Conservation (phyloP, 2,329 filamentous ascomycete species). For the Erysiphe pisi region DNA sequence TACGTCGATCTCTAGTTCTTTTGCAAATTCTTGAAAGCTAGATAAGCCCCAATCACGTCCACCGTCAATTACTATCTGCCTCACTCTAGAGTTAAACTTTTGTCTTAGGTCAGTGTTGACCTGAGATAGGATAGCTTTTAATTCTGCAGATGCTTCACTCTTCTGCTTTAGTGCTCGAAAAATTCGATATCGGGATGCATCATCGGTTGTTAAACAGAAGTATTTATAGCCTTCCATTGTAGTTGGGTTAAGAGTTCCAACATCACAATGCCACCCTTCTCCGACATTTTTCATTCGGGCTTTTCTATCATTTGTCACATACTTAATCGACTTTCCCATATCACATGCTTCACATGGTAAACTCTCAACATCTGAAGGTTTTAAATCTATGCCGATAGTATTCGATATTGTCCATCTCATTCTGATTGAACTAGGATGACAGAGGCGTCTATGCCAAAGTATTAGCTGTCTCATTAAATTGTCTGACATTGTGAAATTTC, state of each 20-base stretch:
- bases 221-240: not conserved
- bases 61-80: not conserved
- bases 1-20: not conserved
- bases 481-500: not conserved
- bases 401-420: not conserved
- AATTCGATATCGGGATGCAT: not conserved
- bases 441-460: constrained; percentile 17
- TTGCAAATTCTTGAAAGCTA: not conserved
- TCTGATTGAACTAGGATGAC: not conserved
- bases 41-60: not conserved
- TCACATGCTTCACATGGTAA: constrained; percentile 14
- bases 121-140: not conserved
- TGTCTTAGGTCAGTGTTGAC: not conserved
- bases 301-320: not conserved
- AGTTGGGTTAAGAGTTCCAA: not conserved
- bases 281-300: not conserved
- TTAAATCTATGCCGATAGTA: constrained; percentile 9
- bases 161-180: not conserved
- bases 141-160: not conserved
- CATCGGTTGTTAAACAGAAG: not conserved
- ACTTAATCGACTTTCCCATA: not conserved
- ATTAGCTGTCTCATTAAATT: not conserved
- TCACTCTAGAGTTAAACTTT: not conserved
- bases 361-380: not conserved
- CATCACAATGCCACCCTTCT: constrained; percentile 18